A percentile compares a stretch with the other conserved stretches of the same genome.
phyloP scores from a whole-genome alignment of 176 grass and related monocot genomes.

The Lolium rigidum region DNA sequence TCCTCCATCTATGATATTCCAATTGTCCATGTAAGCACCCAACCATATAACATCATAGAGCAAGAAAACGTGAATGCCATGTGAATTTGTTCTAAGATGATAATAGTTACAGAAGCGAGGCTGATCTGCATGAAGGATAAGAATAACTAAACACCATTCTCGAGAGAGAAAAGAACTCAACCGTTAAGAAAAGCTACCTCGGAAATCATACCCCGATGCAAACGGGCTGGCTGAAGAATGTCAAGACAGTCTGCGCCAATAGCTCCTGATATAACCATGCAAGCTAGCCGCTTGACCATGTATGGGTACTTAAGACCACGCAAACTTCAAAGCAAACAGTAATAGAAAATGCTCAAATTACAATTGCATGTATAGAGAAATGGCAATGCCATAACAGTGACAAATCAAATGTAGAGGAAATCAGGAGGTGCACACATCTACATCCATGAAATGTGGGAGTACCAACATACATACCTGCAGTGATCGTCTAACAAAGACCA shows the following conservation, averaged over 20 bases:
- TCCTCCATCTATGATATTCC: constrained; percentile 70
- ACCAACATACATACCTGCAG: constrained; percentile 47
- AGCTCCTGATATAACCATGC: constrained; percentile 84
- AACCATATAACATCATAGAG: not conserved
- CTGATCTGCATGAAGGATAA: not conserved
- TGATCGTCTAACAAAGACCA: constrained; percentile 58
- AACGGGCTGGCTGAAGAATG: constrained; percentile 75
- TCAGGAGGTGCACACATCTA: constrained; percentile 1
- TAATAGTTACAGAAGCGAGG: not conserved
- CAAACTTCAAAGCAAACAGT: constrained; percentile 35
- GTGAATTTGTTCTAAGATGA: not conserved
- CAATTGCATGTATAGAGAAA: not conserved
- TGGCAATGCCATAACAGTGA: not conserved
- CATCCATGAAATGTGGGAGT: not conserved
- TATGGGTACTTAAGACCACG: constrained; percentile 55
- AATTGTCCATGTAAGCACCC: constrained; percentile 30
- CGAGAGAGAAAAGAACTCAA: not conserved
- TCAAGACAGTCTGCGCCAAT: constrained; percentile 64
- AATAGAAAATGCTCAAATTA: not conserved
- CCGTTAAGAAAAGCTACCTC: constrained; percentile 43
- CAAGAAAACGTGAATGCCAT: not conserved
- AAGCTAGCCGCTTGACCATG: constrained; percentile 85
- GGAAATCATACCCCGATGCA: constrained; percentile 52
- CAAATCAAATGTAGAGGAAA: not conserved
- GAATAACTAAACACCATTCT: not conserved